Evolutionary conservation across 1,284 basidiomycete genomes (phyloP).

Genomic region (Vanrija sp.): DNA sequence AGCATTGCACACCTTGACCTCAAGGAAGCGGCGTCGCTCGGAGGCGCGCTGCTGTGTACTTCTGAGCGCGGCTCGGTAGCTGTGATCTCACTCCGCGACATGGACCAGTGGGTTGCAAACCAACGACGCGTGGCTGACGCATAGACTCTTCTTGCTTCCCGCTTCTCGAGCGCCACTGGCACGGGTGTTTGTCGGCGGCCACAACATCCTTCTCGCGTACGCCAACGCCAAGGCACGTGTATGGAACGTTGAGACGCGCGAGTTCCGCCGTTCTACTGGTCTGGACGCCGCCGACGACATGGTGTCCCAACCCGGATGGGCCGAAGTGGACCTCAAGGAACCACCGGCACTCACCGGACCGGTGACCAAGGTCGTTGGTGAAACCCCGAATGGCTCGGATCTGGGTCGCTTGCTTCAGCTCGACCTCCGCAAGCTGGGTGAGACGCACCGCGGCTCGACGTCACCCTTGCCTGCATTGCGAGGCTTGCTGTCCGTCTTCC

Average conservation of each 20-base stretch:
- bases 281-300: conserved; percentile 72
- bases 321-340: conserved; percentile 55
- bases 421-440: conserved; percentile 24
- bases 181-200: conserved; percentile 63
- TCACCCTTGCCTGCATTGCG: conserved; percentile 28
- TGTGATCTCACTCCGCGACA: conserved; percentile 68
- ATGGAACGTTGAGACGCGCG: conserved; percentile 81
- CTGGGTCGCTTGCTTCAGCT: conserved; percentile 26
- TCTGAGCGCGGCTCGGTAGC: conserved; percentile 77
- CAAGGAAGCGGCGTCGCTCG: conserved; percentile 56
- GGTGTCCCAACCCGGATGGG: conserved; percentile 66
- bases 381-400: conserved; percentile 4
- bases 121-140: conserved; percentile 10
- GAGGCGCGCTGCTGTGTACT: conserved; percentile 68
- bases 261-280: conserved; percentile 79
- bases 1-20: conserved; percentile 23
- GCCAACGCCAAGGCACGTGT: conserved; percentile 70
- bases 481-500: conserved; percentile 47
- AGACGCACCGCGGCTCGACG: conserved; percentile 11
- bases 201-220: conserved; percentile 75
- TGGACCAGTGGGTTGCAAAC: conserved; percentile 61
- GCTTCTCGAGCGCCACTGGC: conserved; percentile 65
- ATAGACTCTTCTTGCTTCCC: conserved; percentile 71
- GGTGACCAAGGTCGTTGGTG: conserved; percentile 10
- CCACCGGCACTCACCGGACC: conserved; percentile 3